Conservation (phyloP, 768 basidiomycete genomes). For the Cystobasidium onofrii region DNA sequence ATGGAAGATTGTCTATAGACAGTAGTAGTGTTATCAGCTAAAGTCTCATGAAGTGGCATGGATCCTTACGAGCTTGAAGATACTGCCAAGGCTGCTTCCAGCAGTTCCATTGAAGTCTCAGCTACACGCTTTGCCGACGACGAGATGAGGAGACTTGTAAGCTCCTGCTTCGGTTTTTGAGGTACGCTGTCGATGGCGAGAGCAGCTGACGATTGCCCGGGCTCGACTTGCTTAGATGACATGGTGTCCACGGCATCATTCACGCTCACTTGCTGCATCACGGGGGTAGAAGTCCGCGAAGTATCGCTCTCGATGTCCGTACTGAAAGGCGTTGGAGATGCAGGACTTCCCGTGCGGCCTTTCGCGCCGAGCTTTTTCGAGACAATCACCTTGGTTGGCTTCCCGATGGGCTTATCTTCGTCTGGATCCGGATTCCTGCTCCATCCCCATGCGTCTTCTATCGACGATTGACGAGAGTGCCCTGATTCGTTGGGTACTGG, state of each 20-base stretch:
- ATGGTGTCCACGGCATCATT: not conserved
- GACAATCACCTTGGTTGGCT: not conserved
- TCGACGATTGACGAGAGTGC: constrained; percentile 2
- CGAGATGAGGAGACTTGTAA: constrained; percentile 37
- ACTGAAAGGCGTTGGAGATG: not conserved
- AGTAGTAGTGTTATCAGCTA: not conserved
- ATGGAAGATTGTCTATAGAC: not conserved
- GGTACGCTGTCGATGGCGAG: not conserved
- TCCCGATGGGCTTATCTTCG: not conserved
- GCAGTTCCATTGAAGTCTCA: constrained; percentile 33
- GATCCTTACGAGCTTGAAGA: constrained; percentile 28
- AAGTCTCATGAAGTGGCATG: constrained; percentile 4
- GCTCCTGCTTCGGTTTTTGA: not conserved
- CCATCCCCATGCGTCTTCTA: constrained; percentile 2
- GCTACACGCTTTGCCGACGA: constrained; percentile 29
- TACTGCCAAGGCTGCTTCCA: constrained; percentile 36
- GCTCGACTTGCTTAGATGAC: not conserved
- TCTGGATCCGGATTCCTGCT: not conserved
- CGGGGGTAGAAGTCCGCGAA: not conserved
- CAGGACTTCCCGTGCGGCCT: not conserved
- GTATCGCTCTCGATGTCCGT: not conserved
- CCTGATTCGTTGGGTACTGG: not conserved
- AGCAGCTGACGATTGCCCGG: not conserved
- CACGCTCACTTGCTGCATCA: not conserved
- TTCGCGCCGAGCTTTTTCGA: not conserved